phyloP scores from a whole-genome alignment of 83 land plant genomes.

The Picea mariana region DNA sequence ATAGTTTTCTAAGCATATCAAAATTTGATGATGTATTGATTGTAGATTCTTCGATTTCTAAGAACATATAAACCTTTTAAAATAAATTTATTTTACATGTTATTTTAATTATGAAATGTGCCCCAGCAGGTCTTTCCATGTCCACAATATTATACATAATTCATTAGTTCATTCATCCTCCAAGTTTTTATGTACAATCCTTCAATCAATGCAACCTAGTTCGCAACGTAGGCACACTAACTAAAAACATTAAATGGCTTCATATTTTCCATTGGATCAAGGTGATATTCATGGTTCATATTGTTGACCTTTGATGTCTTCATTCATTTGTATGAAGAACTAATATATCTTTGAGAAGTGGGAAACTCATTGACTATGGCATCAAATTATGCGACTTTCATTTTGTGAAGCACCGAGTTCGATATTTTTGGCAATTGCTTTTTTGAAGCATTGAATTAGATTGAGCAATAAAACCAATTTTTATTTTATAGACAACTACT shows the following conservation, averaged over 20 bases:
- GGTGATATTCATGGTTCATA: neutral
- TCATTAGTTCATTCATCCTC: neutral
- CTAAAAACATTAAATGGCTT: too few species aligned
- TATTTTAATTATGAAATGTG: too few species aligned
- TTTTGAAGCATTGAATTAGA: conserved; percentile 10
- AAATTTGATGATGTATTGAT: too few species aligned
- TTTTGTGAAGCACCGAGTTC: neutral
- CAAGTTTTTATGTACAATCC: neutral
- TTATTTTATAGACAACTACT: neutral
- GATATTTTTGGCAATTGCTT: neutral
- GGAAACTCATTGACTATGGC: neutral
- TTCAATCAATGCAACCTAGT: conserved; percentile 3
- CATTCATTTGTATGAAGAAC: neutral
- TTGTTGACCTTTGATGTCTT: neutral
- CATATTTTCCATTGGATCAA: too few species aligned
- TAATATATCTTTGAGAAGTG: neutral
- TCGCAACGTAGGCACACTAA: too few species aligned
- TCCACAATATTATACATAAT: neutral
- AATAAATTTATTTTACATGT: too few species aligned
- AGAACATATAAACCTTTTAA: too few species aligned
- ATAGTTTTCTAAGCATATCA: too few species aligned
- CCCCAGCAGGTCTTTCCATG: neutral
- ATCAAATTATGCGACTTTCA: neutral
- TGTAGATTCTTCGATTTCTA: too few species aligned
- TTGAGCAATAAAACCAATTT: neutral